Evolutionary conservation across 805 yeast genomes (phyloP), one percentile per base, ranked within the genome.

Genomic region (Starmerella vitae): DNA sequence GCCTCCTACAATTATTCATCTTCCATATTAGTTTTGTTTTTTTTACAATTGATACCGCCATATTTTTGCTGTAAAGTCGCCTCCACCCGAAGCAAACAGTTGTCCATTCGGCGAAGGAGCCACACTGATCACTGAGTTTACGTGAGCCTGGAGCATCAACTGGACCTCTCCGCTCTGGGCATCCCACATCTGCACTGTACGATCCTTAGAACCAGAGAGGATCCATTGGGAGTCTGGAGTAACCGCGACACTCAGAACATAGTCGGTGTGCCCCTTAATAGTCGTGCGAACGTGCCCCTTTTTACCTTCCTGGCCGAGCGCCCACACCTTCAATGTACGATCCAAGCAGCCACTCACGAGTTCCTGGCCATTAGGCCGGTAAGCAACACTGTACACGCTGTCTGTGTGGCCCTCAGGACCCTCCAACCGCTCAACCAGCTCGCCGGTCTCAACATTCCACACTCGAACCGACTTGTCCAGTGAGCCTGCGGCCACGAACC

Each of bases 111-210:
- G 84, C 19, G 91, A 76, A 18, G 91, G 94, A 35, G 94, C 84
- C 29, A 88, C 97, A 39, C 88, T 77, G 51, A 88, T 88, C 34
- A 91, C 97, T 8, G 94, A 81, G 66, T 88, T 88, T 59, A 91
- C 76, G 61, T 88, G 97, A 26, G 97, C 97, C 65, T 85, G 96
- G 53, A 91, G 70, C 94, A 86, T 84, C 56, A 88, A 70, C 61
- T 84, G 74, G 38, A 94, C 93, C 61, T 83, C 86, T 46, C 95
- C 95, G 12, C 86, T 74, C 33, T 69, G 66, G 52, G 86, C 86
- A 59, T 88, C 95, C 98, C 98, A 88, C 66, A 88, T 80, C 46
- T 86, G 80, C 39, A 88, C 95, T 38, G 96, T 95, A 54, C 96
- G 78, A 66, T 88, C 98, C 61, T 88, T 88, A 24, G 95, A 84